phyloP scores from a whole-genome alignment of 1,139 yeast species.

The Taphrina communis region DNA sequence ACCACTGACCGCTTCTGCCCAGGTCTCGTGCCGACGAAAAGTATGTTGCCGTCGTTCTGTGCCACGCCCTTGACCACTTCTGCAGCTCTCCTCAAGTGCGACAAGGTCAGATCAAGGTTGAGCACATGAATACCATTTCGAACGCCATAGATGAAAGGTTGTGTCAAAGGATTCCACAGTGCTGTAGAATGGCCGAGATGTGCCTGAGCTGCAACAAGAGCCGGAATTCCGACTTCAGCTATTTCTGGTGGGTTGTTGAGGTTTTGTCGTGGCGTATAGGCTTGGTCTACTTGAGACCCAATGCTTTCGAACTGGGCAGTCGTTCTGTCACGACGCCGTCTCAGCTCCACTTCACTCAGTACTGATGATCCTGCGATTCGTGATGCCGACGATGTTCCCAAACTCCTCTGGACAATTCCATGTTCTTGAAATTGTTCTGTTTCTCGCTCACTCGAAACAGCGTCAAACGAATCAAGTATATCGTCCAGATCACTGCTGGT shows the following conservation, averaged over 20 bases:
- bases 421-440: not conserved
- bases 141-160: conserved; percentile 80
- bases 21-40: conserved; percentile 82
- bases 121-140: conserved; percentile 89
- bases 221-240: not conserved
- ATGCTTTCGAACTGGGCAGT: conserved; percentile 9
- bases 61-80: conserved; percentile 81
- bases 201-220: conserved; percentile 79
- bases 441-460: conserved; percentile 5
- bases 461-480: conserved; percentile 29
- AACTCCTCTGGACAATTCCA: not conserved
- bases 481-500: conserved; percentile 25
- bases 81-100: conserved; percentile 76
- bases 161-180: conserved; percentile 66
- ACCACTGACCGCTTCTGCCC: conserved; percentile 78
- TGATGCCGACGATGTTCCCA: not conserved
- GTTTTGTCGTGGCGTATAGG: conserved; percentile 19
- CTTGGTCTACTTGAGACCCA: conserved; percentile 11
- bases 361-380: not conserved
- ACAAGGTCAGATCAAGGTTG: conserved; percentile 81
- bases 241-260: conserved; percentile 24
- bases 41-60: conserved; percentile 79
- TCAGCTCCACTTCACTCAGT: conserved; percentile 13
- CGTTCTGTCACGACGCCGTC: conserved; percentile 26
- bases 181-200: conserved; percentile 90